phyloP scores from a whole-genome alignment of 2,329 filamentous ascomycete genomes.

The Aspergillus neoniger region DNA sequence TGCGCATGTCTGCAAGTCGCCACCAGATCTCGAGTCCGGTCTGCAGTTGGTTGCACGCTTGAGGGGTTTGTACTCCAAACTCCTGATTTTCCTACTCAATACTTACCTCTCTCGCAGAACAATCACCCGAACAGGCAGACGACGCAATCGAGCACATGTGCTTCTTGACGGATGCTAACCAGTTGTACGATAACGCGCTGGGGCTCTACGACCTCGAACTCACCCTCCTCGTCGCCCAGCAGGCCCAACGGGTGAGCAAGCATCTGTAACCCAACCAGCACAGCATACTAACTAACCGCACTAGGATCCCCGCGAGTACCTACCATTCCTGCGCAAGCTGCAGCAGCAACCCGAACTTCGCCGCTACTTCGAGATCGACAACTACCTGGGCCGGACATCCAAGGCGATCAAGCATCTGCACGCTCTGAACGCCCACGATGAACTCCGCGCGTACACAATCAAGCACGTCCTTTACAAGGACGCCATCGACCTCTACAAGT shows the following conservation, averaged over 20 bases:
- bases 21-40: slow-evolving; percentile 85
- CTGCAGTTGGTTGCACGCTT: slow-evolving; percentile 76
- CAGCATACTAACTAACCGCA: slow-evolving; percentile 19
- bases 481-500: slow-evolving; percentile 80
- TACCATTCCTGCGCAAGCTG: slow-evolving; percentile 88
- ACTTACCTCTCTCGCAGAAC: slow-evolving; percentile 43
- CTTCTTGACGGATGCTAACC: slow-evolving; percentile 92
- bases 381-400: slow-evolving; percentile 72
- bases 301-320: slow-evolving; percentile 84
- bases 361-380: slow-evolving; percentile 81
- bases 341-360: slow-evolving; percentile 72
- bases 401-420: slow-evolving; percentile 81
- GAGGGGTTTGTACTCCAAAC: slow-evolving; percentile 42
- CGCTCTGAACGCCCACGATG: slow-evolving; percentile 71
- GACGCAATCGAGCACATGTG: slow-evolving; percentile 94
- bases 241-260: slow-evolving; percentile 72
- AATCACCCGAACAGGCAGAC: slow-evolving; percentile 73
- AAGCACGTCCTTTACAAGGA: slow-evolving; percentile 78
- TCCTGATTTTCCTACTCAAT: background rate
- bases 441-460: slow-evolving; percentile 73
- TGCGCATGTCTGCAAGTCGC: slow-evolving; percentile 88
- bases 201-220: slow-evolving; percentile 91
- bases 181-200: slow-evolving; percentile 84
- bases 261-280: background rate
- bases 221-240: slow-evolving; percentile 86